Conservation (phyloP, 148 eudicot genomes). For the Hydrangea macrophylla region DNA sequence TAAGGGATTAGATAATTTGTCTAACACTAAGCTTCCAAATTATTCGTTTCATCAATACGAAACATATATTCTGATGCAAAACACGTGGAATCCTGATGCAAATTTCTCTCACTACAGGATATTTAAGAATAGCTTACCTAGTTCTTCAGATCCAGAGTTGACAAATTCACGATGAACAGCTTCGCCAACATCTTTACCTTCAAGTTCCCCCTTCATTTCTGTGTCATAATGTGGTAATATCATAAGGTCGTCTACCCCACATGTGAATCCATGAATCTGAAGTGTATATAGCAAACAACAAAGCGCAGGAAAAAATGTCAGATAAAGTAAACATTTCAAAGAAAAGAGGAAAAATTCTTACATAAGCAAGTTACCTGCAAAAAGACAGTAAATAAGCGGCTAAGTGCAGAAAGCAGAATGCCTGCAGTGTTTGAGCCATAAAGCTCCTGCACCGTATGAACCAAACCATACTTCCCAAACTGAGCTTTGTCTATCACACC, state of each 20-base stretch:
- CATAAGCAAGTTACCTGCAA: constrained; percentile 53
- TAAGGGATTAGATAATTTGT: no score
- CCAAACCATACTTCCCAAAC: constrained; percentile 96
- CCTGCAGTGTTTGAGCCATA: constrained; percentile 84
- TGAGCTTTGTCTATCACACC: constrained; percentile 99
- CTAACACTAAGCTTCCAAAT: no score
- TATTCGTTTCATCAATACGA: no score
- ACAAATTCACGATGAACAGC: constrained; percentile 69
- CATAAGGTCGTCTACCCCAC: constrained; percentile 91
- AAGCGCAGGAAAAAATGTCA: not conserved
- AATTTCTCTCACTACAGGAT: not conserved
- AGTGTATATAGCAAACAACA: constrained; percentile 10
- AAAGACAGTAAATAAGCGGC: constrained; percentile 74
- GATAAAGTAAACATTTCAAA: not conserved
- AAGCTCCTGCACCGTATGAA: constrained; percentile 95
- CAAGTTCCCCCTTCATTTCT: constrained; percentile 65
- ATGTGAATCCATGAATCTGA: constrained; percentile 91
- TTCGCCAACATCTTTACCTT: constrained; percentile 71
- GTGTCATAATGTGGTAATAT: constrained; percentile 54
- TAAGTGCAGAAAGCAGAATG: constrained; percentile 76
- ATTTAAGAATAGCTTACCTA: constrained; percentile 31
- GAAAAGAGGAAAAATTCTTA: not conserved
- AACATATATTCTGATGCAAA: not conserved
- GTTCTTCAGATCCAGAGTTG: constrained; percentile 32
- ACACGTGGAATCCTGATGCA: not conserved